Evolutionary conservation across 1,139 yeast species (phyloP).

Genomic region (Yamadazyma sp.): DNA sequence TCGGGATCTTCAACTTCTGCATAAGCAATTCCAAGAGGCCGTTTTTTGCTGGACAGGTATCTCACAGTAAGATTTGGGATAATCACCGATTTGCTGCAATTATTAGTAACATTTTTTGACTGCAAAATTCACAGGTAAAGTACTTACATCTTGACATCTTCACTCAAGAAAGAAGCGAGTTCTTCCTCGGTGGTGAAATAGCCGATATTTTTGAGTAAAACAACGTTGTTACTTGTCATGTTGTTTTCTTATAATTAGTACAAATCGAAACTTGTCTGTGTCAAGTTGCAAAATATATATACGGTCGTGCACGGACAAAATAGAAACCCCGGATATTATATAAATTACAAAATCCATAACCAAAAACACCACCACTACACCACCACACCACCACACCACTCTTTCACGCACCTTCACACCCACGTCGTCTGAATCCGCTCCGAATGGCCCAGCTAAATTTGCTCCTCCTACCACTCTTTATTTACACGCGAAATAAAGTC

Average conservation of each 20-base stretch:
- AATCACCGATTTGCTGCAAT: slow-evolving; percentile 35
- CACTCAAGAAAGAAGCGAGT: slow-evolving; percentile 32
- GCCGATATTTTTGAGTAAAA: slow-evolving; percentile 38
- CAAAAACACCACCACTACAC: neutral
- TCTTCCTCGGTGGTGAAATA: slow-evolving; percentile 47
- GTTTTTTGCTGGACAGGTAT: slow-evolving; percentile 38
- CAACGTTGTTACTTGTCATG: slow-evolving; percentile 8
- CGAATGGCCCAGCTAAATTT: no score
- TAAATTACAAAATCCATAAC: neutral
- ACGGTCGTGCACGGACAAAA: slow-evolving; percentile 1
- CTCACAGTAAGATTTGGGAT: slow-evolving; percentile 57
- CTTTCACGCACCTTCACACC: no score
- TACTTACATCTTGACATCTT: slow-evolving; percentile 20
- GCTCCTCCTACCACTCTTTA: no score
- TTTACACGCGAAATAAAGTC: neutral
- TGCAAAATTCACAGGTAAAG: neutral
- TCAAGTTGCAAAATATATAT: slow-evolving; percentile 1
- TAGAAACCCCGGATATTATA: no score
- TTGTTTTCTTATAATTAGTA: neutral
- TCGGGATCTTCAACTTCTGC: slow-evolving; percentile 56
- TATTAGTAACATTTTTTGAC: slow-evolving; percentile 5
- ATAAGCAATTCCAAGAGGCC: slow-evolving; percentile 64
- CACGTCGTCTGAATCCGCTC: no score
- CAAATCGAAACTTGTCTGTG: neutral
- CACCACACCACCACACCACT: no score